Conservation (phyloP, 2,329 filamentous ascomycete species). For the Neopestalotiopsis sp. region DNA sequence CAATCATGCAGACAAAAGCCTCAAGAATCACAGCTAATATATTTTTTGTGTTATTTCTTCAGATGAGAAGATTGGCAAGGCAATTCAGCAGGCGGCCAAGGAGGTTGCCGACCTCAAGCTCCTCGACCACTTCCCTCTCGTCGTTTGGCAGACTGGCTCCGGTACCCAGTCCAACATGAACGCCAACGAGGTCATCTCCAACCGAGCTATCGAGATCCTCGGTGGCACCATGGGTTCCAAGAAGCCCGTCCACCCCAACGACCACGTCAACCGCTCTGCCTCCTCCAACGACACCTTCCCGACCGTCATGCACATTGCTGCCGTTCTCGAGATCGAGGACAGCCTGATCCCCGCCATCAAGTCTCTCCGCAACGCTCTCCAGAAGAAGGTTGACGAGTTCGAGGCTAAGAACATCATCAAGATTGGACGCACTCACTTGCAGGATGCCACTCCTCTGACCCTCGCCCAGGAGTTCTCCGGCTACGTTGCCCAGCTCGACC, state of each 20-base stretch:
- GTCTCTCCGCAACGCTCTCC: constrained; percentile 81
- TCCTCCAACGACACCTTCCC: constrained; percentile 99
- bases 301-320: constrained; percentile 99
- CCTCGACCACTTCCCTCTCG: constrained; percentile 95
- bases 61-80: constrained; percentile 89
- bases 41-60: constrained; percentile 26
- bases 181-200: constrained; percentile 99
- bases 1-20: background rate
- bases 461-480: constrained; percentile 97
- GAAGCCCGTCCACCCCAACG: constrained; percentile 98
- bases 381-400: constrained; percentile 89
- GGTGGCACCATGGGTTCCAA: constrained; percentile 94
- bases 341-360: constrained; percentile 82
- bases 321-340: constrained; percentile 89
- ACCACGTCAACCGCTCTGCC: constrained; percentile 99
- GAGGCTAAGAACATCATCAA: constrained; percentile 91
- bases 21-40: constrained; percentile 16
- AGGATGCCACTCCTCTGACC: constrained; percentile 95
- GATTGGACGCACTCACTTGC: constrained; percentile 96
- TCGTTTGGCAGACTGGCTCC: constrained; percentile 99
- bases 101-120: constrained; percentile 95
- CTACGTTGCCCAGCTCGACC: constrained; percentile 93
- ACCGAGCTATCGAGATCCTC: constrained; percentile 97
- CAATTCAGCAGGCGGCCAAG: constrained; percentile 91
- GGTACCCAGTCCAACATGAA: constrained; percentile 99